These are phyloP conservation scores for Tolypocladium cylindrosporum DNA, from an alignment of 2,329 filamentous ascomycete species.

Conservation along the genomic window DNA sequence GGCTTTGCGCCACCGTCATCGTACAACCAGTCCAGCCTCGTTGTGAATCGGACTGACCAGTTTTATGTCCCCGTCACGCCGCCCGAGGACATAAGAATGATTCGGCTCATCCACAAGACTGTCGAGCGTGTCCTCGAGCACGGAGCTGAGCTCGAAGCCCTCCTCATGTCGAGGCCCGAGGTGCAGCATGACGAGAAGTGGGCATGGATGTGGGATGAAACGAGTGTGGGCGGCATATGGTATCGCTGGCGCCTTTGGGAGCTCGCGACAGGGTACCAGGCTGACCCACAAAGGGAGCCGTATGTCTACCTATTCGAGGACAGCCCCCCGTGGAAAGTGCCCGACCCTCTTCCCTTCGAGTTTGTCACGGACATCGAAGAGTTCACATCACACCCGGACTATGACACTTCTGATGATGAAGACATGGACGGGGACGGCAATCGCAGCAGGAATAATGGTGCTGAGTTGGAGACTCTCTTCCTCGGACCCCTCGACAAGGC, in stretches of 20 bases:
- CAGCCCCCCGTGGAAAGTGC: slow-evolving; percentile 66
- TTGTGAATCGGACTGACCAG: slow-evolving; percentile 34
- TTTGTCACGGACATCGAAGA: slow-evolving; percentile 68
- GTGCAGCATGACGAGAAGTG: slow-evolving; percentile 83
- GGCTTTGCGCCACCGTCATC: slow-evolving; percentile 71
- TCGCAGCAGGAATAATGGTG: slow-evolving; percentile 30
- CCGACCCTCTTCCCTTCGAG: slow-evolving; percentile 71
- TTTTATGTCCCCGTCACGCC: slow-evolving; percentile 63
- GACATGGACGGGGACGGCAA: slow-evolving; percentile 52
- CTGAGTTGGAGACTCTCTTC: slow-evolving; percentile 48
- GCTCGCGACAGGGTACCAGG: slow-evolving; percentile 57
- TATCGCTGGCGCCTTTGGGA: slow-evolving; percentile 92
- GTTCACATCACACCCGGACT: slow-evolving; percentile 74
- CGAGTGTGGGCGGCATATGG: slow-evolving; percentile 71
- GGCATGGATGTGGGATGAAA: slow-evolving; percentile 87
- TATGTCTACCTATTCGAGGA: slow-evolving; percentile 65
- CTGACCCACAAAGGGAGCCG: slow-evolving; percentile 34
- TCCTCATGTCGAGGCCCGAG: slow-evolving; percentile 77
- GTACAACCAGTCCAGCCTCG: slow-evolving; percentile 38
- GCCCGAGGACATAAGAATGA: slow-evolving; percentile 66
- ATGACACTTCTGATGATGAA: slow-evolving; percentile 80
- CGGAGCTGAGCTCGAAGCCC: slow-evolving; percentile 80
- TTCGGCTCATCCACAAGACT: slow-evolving; percentile 80
- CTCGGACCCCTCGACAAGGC: slow-evolving; percentile 77
- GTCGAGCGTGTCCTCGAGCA: slow-evolving; percentile 71